Evolutionary conservation across 805 yeast species (phyloP), one percentile per base, ranked within the genome.

Genomic region (Candida tallmaniae): DNA sequence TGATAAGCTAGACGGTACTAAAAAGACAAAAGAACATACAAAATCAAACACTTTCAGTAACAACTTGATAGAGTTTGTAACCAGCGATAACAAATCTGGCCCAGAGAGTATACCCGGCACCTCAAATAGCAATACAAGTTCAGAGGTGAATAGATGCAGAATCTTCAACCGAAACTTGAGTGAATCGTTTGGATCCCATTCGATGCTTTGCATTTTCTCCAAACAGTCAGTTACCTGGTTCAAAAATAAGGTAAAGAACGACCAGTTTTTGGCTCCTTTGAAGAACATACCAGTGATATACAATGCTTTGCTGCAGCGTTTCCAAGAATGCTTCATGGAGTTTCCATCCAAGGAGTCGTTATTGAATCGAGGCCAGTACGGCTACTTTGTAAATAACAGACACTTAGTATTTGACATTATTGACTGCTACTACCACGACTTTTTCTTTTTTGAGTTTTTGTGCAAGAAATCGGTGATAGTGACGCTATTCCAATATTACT

Each of bases 171-270:
- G n/a, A n/a, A n/a, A n/a, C n/a, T n/a, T n/a, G n/a, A 14, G 14
- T 8, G 27, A 24, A 8, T 14, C 27, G 12, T 30, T 29, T 30
- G 38, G 38, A 8, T 35, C 31, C 17, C 38, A 35, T 32, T 57
- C 64, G 11, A 41, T 58, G 17, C 44, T 50, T 42, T 47, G 55
- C 21, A 44, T 60, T 4, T 48, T 64, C 22, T 58, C 66, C 3
- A 54, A 50, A 20, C 50, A 50, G 29, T 53, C 59, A 14, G 29
- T 61, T 33, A 38, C 34, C 18, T 62, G 62, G 60, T 47, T 64
- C 33, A 45, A 44, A 20, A 38, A 38, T 5, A 47, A 46, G 25
- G 35, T 60, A n/a, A 23, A 33, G 6, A 42, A 51, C 12, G 52
- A 46, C 3, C 41, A 46, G 8, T 27, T 52, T 12, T 39, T 54